Conservation (phyloP, 148 eudicot species). For the Vaccinium vitisidaea region DNA sequence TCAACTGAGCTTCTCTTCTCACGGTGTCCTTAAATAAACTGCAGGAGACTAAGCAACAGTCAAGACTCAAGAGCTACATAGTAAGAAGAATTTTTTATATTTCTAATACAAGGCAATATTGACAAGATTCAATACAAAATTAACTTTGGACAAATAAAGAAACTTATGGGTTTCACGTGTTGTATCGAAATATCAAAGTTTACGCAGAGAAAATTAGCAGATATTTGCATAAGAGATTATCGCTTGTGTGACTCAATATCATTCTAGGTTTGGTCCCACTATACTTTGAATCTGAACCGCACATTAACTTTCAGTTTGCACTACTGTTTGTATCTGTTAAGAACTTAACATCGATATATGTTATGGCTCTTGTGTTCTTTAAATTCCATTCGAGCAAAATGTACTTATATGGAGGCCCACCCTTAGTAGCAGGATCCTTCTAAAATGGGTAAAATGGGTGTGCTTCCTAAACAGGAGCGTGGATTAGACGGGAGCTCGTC, state of each 20-base stretch:
- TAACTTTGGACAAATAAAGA: not conserved
- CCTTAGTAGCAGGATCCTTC: no score
- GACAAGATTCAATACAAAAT: not conserved
- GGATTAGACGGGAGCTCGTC: no score
- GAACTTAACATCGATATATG: not conserved
- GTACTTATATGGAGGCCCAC: not conserved
- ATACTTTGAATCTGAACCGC: not conserved
- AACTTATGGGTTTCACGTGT: not conserved
- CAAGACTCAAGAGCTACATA: no score
- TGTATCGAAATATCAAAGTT: no score
- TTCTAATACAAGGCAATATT: not conserved
- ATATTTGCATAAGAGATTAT: not conserved
- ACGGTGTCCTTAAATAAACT: conserved; percentile 2
- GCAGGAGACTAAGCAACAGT: not conserved
- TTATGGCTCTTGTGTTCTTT: not conserved
- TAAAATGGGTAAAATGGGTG: no score
- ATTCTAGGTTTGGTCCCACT: not conserved
- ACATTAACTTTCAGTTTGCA: not conserved
- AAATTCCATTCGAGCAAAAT: not conserved
- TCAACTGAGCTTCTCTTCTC: not conserved
- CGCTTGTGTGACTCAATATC: not conserved
- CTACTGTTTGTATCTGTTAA: not conserved
- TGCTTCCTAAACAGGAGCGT: no score
- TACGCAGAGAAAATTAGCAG: not conserved
- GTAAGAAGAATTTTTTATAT: not conserved